Evolutionary conservation across 768 basidiomycete species (phyloP), one percentile per base, ranked within the genome.

Genomic region (Holtermannia corniformis): DNA sequence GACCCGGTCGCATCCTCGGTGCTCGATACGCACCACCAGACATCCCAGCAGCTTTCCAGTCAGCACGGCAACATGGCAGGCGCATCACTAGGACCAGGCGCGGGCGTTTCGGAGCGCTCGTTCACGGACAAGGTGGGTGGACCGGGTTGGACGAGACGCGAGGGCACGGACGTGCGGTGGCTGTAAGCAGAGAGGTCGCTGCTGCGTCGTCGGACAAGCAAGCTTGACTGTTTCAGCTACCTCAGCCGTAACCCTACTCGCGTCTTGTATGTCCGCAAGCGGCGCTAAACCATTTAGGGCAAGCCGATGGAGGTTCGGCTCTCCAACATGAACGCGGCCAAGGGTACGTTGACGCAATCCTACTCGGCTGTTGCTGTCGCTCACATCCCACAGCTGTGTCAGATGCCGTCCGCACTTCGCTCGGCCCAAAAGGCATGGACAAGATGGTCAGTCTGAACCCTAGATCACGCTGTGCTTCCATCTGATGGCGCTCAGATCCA

Each of bases 351-450:
- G 13, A 4, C 23, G 44, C 14, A 4, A 21, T 4, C 19, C 7
- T 16, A 16, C 7, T 14, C 46, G 7, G 21, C 4, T 11, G 24
- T n/a, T 4, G 50, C 28, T 44, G 49, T 23, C 26, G 25, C 25
- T 50, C 54, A 43, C 20, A 40, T 52, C 24, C 24, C 53, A 19
- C 60, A 95, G 92, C 93, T 24, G 95, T 99, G 67, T 90, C 90
- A 63, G 92, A 95, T 78, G 93, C 90, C 49, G 92, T 99, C 41
- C 79, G 93, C 63, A 97, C 93, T 43, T 96, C 92, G 41, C 75
- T 99, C 62, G 93, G 93, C 13, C 93, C 93, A 44, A 83, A 86
- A 73, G 93, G 93, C 57, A 99, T 99, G 93, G 93, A 97, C 77
- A 97, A 97, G 78, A 97, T 97, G 93, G 93, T 87, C 65, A 54